Base-by-base conservation (phyloP, 176 grass and related monocot genomes). In the Aegilops tauschii region DNA sequence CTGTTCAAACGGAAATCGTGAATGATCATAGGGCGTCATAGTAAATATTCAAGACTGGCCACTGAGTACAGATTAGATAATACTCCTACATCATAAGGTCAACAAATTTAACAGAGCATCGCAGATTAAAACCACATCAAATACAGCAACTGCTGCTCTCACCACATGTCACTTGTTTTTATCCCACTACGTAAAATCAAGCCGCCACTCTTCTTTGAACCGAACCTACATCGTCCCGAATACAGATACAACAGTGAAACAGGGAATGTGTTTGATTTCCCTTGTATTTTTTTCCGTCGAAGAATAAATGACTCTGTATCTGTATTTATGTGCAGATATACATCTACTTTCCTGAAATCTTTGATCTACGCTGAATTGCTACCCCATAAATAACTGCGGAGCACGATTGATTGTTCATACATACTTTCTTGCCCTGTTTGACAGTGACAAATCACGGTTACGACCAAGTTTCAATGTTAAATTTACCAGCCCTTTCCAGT, bases 401-500 rank as follows among this genome's bases (percentile, higher is more conserved):
- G 56, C 54, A 54, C 50, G 18, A 59, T 61, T 36, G 12, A 34
- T 32, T 21, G 39, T 77, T 64, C 13, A 0, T 50, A 28, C 12
- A 45, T 82, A 82, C 20, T 34, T 67, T 77, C 62, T 58, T 61
- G n/a, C 34, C 29, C 3, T 21, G 8, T 17, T 73, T 69, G 62
- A 61, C 62, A 20, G 29, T 62, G 80, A 69, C 37, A 84, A 84
- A 36, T 25, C 23, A 25, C 23, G 23, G 23, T 73, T 35, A 99
- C 20, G 94, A 96, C 94, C 94, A 93, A 9, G 97, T 90, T 78
- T 99, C 94, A 3, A 91, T 92, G 79, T 94, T 88, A 84, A 96
- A 93, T 81, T 69, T 90, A 45, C 92, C 94, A 50, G 83, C 87
- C 68, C 87, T 96, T 85, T 96, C 94, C 1, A 94, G 85, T 27